Base-by-base conservation (phyloP, 345 rosid species). In the Arabidopsis thaliana region DNA sequence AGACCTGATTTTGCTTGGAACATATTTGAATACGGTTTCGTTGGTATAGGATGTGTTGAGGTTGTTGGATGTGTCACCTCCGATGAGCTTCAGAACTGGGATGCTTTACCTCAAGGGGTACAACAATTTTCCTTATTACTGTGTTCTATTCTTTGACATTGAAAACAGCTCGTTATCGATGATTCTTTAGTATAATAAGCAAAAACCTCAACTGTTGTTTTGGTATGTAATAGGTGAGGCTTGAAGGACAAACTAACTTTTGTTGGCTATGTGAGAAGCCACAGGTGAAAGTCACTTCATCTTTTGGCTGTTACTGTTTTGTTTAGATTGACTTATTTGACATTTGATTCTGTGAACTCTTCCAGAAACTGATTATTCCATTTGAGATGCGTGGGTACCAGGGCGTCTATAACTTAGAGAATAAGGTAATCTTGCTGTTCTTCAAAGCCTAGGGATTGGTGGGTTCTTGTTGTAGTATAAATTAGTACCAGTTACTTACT, bases 301-400 rank as follows among this genome's bases (percentile, higher is more conserved):
- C n/a, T 53, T 72, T 24, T 23, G 1, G 5, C 13, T 32, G 58
- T 3, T 78, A 28, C 76, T 51, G 32, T 44, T 46, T 55, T 67
- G 14, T 53, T 23, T 40, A 5, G 44, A 5, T 16, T 67, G 23
- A 8, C 44, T 25, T 30, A 36, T 7, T 22, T 13, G 24, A 30
- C 58, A 25, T 69, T 41, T 38, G 45, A 41, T 48, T 65, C 57
- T 53, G 4, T 22, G 8, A 8, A 46, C 69, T 41, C 22, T 32
- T 78, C 38, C 79, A 95, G 97, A 92, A 82, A 83, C 73, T 95
- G 75, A 50, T 92, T 57, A 66, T 95, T 72, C 99, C 97, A 28
- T 95, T 92, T 70, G 99, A 95, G 88, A 92, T 95, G 99, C 84
- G 97, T 37, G 99, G 97, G 11, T 85, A 53, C 81, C 97, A 95